phyloP scores from a whole-genome alignment of 169 alveolate species.

The Plasmodium coatneyi region DNA sequence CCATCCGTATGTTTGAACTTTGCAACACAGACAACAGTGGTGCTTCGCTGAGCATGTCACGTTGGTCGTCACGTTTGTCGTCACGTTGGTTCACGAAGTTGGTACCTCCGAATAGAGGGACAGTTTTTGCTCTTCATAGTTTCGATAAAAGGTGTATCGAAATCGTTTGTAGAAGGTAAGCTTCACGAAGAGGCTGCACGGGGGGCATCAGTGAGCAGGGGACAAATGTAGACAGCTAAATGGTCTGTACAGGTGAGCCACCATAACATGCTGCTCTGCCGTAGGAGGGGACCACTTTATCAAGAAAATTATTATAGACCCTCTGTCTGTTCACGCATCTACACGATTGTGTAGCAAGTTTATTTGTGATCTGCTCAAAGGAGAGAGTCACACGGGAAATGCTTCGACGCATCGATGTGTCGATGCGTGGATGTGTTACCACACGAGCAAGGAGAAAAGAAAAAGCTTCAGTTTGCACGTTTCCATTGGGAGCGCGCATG shows the following conservation, averaged over 20 bases:
- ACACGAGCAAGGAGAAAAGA: slow-evolving; percentile 17
- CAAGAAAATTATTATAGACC: too few relatives aligned
- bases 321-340: too few relatives aligned
- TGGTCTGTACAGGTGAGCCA: not conserved
- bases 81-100: not conserved
- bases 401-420: too few relatives aligned
- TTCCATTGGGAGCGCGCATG: slow-evolving; percentile 19
- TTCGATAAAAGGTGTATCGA: slow-evolving; percentile 33
- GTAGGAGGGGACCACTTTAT: too few relatives aligned
- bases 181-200: slow-evolving; percentile 9
- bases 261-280: not conserved
- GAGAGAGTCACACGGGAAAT: too few relatives aligned
- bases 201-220: not conserved
- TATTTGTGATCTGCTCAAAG: too few relatives aligned
- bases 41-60: not conserved
- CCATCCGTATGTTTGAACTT: not conserved
- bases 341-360: too few relatives aligned
- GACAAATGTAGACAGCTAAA: not conserved
- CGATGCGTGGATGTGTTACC: slow-evolving; percentile 28
- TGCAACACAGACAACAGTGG: not conserved
- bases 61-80: not conserved
- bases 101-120: slow-evolving; percentile 61
- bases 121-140: slow-evolving; percentile 42
- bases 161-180: slow-evolving; percentile 54
- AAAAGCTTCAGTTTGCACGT: slow-evolving; percentile 17